Evolutionary conservation across 306 rosid genomes (phyloP), one percentile per base, ranked within the genome.

Genomic region (Argentina anserina): DNA sequence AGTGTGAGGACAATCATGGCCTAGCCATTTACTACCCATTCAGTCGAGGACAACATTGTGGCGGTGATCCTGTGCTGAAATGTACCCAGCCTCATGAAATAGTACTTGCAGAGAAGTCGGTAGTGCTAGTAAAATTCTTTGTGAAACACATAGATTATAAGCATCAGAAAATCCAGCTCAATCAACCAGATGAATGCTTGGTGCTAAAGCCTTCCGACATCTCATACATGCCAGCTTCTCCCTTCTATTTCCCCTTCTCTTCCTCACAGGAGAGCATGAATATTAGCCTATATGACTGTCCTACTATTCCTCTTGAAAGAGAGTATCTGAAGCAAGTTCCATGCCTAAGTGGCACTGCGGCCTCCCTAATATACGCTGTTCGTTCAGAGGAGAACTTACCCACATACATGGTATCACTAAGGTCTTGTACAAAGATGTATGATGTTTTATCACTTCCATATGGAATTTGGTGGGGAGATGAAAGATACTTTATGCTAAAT

Each of bases 11-110:
- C 3, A 2, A 37, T 15, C 1, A 70, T 14, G 69, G 77, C 26
- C 65, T 20, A 5, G 7, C 5, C 4, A 65, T 87, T 41, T 67
- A 74, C 17, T 84, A 82, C 71, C 92, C 86, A 3, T 85, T 85
- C 43, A 7, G 74, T 17, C 70, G 80, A 46, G 78, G 76, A 28
- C 33, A 52, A 18, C 3, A 46, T 46, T 46, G 52, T 46, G 52
- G 52, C 21, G 17, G 15, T 17, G 52, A 17, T 46, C 52, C 52
- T 46, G 52, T 46, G n/a, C 52, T 46, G 5, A 20, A 46, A 17
- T 46, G 52, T 78, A 72, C 9, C 58, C 71, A 58, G 17, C 2
- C 9, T 14, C n/a, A 46, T 46, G 52, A 42, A 1, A 50, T 13
- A n/a, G 58, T n/a, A 50, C 0, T n/a, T 50, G 26, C 28, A 7